Evolutionary conservation across 2,329 filamentous ascomycete genomes (phyloP), one percentile per base, ranked within the genome.

Genomic region (Tothia fuscella): DNA sequence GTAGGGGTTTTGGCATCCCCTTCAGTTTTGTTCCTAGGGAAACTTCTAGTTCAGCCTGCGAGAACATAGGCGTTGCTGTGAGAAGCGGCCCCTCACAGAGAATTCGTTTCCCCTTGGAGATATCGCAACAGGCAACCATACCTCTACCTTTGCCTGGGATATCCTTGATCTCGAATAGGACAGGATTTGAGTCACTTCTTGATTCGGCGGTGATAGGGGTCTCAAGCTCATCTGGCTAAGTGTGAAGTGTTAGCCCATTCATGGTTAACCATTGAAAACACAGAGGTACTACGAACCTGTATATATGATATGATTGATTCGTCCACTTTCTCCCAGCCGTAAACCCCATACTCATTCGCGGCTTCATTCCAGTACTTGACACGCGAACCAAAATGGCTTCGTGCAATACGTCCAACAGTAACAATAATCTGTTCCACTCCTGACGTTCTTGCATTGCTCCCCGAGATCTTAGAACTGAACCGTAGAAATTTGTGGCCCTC

Each of bases 61-160:
- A 28, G 16, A 19, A 26, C 42, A 19, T 28, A 26, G 25, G 13
- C 19, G 14, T 9, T 24, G 50, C 38, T n/a, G 44, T 55, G 30
- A 62, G 43, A 28, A 60, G 45, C 2, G 59, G 52, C 5, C 49
- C 49, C 50, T 62, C 58, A 22, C 47, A 51, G 14, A 62, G 38
- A 38, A 62, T 58, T 22, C 54, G 50, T 12, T 55, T 61, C 10
- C 57, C 57, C 29, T 42, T 55, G 2, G 47, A 33, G 41, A 62
- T 61, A 38, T 53, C 47, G 20, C 26, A 29, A 6, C 25, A 47
- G 13, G 58, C 57, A 22, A 62, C 42, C 9, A 63, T 48, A 6
- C 56, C 55, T 48, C 50, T 53, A 2, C 60, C 58, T 47, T 51
- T 56, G 19, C 48, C 52, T 7, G 42, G 42, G 17, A 44, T 42